A percentile compares a stretch with the other conserved stretches of the same genome.
phyloP scores from a whole-genome alignment of 108 stramenopile genomes.

The Nitzschia putrida region DNA sequence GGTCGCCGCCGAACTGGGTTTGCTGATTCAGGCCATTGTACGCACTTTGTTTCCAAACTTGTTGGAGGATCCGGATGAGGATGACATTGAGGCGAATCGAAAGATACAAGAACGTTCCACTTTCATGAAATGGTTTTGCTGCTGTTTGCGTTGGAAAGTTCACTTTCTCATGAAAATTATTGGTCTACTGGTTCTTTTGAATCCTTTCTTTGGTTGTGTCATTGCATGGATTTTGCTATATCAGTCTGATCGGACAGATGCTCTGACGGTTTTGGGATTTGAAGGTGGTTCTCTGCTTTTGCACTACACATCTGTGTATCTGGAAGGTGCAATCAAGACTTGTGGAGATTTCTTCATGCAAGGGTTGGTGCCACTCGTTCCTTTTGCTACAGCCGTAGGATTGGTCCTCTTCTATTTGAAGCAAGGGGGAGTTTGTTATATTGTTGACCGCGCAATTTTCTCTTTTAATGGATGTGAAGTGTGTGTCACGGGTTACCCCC shows the following conservation, averaged over 20 bases:
- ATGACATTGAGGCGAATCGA: not conserved
- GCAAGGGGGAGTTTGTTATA: slow-evolving; percentile 33
- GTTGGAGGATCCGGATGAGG: not conserved
- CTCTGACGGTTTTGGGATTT: slow-evolving; percentile 29
- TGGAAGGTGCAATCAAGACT: slow-evolving; percentile 20
- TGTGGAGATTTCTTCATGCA: slow-evolving; percentile 11
- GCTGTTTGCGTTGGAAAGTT: slow-evolving; percentile 32
- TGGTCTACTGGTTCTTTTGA: slow-evolving; percentile 19
- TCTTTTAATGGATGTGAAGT: slow-evolving; percentile 29
- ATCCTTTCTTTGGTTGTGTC: slow-evolving; percentile 36
- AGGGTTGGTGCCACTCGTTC: slow-evolving; percentile 11
- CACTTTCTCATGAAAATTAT: slow-evolving; percentile 2
- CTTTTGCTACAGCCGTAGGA: slow-evolving; percentile 16
- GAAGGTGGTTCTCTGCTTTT: slow-evolving; percentile 19
- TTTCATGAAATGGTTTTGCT: slow-evolving; percentile 19
- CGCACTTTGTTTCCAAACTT: slow-evolving; percentile 25
- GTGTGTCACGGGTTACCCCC: slow-evolving; percentile 14
- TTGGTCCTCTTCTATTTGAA: slow-evolving; percentile 25
- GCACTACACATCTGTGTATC: slow-evolving; percentile 22
- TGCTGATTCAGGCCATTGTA: slow-evolving; percentile 23
- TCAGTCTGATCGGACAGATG: slow-evolving; percentile 27
- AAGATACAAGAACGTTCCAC: not conserved
- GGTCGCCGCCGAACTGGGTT: slow-evolving; percentile 25
- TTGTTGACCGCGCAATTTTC: slow-evolving; percentile 14
- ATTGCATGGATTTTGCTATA: slow-evolving; percentile 35